Conservation (phyloP, 805 yeast species). For the Candida lessepsii region DNA sequence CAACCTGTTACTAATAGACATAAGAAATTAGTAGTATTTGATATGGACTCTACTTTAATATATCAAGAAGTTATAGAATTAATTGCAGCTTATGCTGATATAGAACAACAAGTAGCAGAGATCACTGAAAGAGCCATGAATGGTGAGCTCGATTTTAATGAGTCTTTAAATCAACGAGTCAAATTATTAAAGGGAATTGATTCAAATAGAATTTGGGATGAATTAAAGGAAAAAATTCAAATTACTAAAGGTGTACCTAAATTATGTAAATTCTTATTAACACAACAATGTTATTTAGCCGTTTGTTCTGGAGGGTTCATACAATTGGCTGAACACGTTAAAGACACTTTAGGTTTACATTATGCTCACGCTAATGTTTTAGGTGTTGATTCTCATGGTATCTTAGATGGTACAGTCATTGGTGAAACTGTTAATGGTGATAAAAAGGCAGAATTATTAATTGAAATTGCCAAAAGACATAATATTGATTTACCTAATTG, state of each 20-base stretch:
- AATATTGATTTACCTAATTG: conserved; percentile 50
- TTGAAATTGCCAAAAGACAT: conserved; percentile 57
- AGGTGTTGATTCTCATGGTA: conserved; percentile 42
- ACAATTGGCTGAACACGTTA: conserved; percentile 79
- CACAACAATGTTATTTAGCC: conserved; percentile 66
- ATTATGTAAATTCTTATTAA: conserved; percentile 60
- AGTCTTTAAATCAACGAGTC: conserved; percentile 75
- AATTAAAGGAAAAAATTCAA: conserved; percentile 62
- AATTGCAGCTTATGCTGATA: conserved; percentile 91
- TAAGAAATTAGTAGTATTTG: conserved; percentile 76
- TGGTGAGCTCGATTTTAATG: conserved; percentile 89
- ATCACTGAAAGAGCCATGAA: conserved; percentile 96
- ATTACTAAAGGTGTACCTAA: conserved; percentile 87
- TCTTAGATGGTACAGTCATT: conserved; percentile 69
- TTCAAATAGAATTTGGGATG: conserved; percentile 70
- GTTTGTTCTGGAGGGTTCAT: conserved; percentile 95
- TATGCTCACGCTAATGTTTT: conserved; percentile 85
- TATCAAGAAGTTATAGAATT: conserved; percentile 95
- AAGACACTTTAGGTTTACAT: conserved; percentile 66
- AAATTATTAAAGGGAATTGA: conserved; percentile 78
- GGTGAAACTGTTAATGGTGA: conserved; percentile 88
- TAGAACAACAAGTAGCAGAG: conserved; percentile 80
- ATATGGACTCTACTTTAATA: conserved; percentile 96
- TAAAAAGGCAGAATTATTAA: conserved; percentile 72
- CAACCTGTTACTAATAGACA: conserved; percentile 25